phyloP scores from a whole-genome alignment of 2,329 filamentous ascomycete genomes.

The Beauveria medogensis region DNA sequence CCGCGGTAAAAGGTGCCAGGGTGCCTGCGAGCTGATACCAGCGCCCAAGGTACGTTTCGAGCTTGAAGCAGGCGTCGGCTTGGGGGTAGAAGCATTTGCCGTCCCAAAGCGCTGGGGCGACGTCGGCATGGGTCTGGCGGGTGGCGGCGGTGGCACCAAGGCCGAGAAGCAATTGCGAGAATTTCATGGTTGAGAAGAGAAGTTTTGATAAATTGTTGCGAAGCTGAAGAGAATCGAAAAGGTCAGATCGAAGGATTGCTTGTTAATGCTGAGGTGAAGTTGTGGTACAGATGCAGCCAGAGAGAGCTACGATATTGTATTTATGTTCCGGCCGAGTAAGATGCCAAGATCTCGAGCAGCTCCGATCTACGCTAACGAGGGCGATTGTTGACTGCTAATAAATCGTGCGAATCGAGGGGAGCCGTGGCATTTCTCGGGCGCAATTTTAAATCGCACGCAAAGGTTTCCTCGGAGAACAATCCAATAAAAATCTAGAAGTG shows the following conservation, averaged over 20 bases:
- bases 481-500: background rate
- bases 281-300: background rate
- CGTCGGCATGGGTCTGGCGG: constrained; percentile 13
- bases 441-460: too few species aligned
- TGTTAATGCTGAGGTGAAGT: background rate
- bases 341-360: background rate
- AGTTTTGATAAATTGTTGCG: background rate
- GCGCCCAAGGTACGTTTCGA: constrained; percentile 24
- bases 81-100: constrained; percentile 24
- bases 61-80: constrained; percentile 20
- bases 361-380: constrained; percentile 1
- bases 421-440: background rate
- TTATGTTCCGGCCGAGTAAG: too few species aligned
- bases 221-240: too few species aligned
- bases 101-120: constrained; percentile 23
- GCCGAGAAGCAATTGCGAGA: background rate
- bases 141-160: background rate
- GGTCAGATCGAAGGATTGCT: too few species aligned
- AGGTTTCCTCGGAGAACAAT: too few species aligned
- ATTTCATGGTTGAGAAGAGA: background rate
- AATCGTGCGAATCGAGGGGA: background rate
- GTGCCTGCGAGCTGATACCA: constrained; percentile 28
- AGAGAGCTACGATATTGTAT: background rate
- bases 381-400: background rate
- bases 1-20: constrained; percentile 21